These are phyloP conservation scores for Leccinellum albellum DNA, from an alignment of 768 basidiomycete species.

Conservation along the genomic window DNA sequence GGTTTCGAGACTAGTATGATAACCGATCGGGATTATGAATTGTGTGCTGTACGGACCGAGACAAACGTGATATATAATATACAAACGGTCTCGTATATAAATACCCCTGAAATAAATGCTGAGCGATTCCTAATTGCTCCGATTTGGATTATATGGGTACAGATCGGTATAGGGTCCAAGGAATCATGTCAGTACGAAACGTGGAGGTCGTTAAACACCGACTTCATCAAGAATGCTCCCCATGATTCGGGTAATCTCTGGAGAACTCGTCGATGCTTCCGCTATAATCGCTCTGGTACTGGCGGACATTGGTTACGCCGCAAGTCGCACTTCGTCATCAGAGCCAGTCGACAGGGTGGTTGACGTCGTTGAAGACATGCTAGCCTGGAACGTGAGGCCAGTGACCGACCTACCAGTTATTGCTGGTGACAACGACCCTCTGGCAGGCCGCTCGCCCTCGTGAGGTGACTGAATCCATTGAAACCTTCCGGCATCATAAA, in stretches of 20 bases:
- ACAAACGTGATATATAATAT: conserved; percentile 11
- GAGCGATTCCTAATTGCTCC: conserved; percentile 6
- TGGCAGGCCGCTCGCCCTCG: conserved; percentile 25
- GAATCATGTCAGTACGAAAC: conserved; percentile 5
- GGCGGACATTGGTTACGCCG: conserved; percentile 24
- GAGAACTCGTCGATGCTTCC: conserved; percentile 9
- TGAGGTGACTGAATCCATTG: conserved; percentile 41
- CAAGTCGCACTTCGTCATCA: conserved; percentile 35
- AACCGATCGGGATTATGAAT: conserved; percentile 77
- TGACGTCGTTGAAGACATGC: conserved; percentile 35
- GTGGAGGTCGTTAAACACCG: background rate
- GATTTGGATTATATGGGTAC: conserved; percentile 11
- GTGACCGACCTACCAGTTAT: conserved; percentile 20
- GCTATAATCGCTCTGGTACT: conserved; percentile 27
- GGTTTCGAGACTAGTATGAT: conserved; percentile 74
- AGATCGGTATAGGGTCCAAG: conserved; percentile 10
- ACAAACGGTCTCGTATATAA: conserved; percentile 12
- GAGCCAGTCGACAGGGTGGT: conserved; percentile 31
- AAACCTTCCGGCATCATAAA: conserved; percentile 35
- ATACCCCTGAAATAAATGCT: conserved; percentile 13
- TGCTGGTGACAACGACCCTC: conserved; percentile 6
- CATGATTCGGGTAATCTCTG: conserved; percentile 13
- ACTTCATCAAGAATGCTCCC: background rate
- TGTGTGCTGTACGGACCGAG: conserved; percentile 54
- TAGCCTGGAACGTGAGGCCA: conserved; percentile 34